A percentile compares a stretch with the other conserved stretches of the same genome.
Conservation (phyloP, 31 red algal genomes). For the Asparagopsis taxiformis region DNA sequence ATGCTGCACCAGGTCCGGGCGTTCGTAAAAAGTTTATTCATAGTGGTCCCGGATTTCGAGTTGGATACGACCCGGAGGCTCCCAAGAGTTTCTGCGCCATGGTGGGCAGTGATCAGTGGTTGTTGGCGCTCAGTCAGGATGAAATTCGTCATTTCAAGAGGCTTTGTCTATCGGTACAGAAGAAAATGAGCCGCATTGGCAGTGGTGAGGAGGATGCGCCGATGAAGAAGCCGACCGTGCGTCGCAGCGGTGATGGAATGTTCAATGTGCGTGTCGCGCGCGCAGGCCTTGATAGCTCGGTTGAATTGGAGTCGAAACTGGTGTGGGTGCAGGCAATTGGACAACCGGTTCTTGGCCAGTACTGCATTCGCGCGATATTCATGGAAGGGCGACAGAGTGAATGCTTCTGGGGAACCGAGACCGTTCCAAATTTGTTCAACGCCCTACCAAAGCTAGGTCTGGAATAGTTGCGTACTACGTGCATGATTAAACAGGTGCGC, state of each 20-base stretch:
- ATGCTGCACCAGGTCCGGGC: conserved; percentile 32
- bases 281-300: conserved; percentile 48
- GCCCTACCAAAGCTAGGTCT: conserved; percentile 67
- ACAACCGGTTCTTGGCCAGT: conserved; percentile 38
- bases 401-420: conserved; percentile 54
- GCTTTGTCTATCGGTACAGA: conserved; percentile 60
- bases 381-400: conserved; percentile 69
- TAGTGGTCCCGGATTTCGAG: conserved; percentile 52
- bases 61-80: conserved; percentile 78
- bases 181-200: conserved; percentile 72
- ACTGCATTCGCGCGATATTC: conserved; percentile 72
- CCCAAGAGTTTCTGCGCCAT: conserved; percentile 63
- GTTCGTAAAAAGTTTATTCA: conserved; percentile 61
- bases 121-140: conserved; percentile 53
- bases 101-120: conserved; percentile 68
- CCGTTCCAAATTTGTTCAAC: conserved; percentile 46
- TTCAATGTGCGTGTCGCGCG: conserved; percentile 59
- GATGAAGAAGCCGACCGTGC: conserved; percentile 25
- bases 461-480: conserved; percentile 17
- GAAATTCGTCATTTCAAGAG: conserved; percentile 79
- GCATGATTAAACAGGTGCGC: not conserved
- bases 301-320: conserved; percentile 70
- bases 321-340: conserved; percentile 74
- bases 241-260: conserved; percentile 64
- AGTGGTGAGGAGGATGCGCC: conserved; percentile 46